These are phyloP conservation scores for Phialophora verrucosa DNA, from an alignment of 2,329 filamentous ascomycete species.

Conservation along the genomic window DNA sequence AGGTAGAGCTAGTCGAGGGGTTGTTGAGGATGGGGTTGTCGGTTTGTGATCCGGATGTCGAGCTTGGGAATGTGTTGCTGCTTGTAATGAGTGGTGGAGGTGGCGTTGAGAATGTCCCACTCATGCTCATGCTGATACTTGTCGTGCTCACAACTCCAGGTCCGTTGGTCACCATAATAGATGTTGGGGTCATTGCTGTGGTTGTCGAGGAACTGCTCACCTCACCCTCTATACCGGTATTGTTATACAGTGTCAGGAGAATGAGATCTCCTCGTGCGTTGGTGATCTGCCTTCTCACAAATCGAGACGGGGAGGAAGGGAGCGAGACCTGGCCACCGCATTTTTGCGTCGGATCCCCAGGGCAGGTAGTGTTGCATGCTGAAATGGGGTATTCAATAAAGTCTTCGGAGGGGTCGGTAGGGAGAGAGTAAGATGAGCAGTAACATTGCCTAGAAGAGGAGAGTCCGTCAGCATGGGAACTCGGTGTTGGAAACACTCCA, in stretches of 20 bases:
- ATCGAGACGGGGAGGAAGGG: not conserved
- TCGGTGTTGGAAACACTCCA: not conserved
- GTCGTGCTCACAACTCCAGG: conserved; percentile 6
- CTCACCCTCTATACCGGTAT: conserved; percentile 16
- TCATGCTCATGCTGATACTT: conserved; percentile 2
- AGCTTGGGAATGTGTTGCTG: not conserved
- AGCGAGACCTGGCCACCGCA: conserved; percentile 30
- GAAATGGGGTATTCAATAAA: conserved; percentile 34
- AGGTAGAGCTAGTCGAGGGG: not conserved
- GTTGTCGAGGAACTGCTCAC: conserved; percentile 9
- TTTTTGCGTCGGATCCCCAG: conserved; percentile 27
- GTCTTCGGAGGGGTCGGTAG: conserved; percentile 3
- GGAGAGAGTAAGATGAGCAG: conserved; percentile 23
- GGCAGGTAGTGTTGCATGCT: conserved; percentile 33
- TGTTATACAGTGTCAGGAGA: conserved; percentile 35
- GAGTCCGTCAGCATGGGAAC: not conserved
- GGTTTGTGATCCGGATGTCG: not conserved
- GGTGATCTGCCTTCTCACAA: conserved; percentile 20
- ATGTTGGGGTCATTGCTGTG: conserved; percentile 1
- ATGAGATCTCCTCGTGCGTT: conserved; percentile 21
- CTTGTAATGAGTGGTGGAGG: not conserved
- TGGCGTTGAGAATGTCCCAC: not conserved
- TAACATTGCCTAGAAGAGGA: conserved; percentile 24
- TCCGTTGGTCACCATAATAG: not conserved
- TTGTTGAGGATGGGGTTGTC: not conserved